Percentiles rank a stretch among this genome's conserved stretches.
phyloP scores from a whole-genome alignment of 192 early-diverging fungal species.

The Pilaira anomala region DNA sequence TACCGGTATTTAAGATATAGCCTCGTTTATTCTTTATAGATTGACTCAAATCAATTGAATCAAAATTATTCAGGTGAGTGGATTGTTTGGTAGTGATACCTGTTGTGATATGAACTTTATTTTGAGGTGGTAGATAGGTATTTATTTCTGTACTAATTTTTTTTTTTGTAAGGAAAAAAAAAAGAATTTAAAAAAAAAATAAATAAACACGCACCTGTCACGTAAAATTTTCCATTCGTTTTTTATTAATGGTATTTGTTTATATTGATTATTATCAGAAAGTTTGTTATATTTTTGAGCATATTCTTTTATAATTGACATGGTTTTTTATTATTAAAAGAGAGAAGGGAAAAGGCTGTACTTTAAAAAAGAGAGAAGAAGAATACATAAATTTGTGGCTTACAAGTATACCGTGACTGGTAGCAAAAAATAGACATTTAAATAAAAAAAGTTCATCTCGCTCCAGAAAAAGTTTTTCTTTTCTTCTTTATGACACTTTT shows the following conservation, averaged over 20 bases:
- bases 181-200: too few species aligned
- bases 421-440: not conserved
- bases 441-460: too few species aligned
- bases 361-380: too few species aligned
- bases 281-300: too few species aligned
- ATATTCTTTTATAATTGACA: too few species aligned
- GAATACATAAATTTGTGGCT: not conserved
- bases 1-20: slow-evolving; percentile 34
- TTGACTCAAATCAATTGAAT: not conserved
- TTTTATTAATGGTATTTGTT: too few species aligned
- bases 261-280: too few species aligned
- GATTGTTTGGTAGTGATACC: not conserved
- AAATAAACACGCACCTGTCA: too few species aligned
- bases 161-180: not conserved
- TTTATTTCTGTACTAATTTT: not conserved
- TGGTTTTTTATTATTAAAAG: too few species aligned
- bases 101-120: not conserved
- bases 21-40: slow-evolving; percentile 8
- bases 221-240: too few species aligned
- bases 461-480: not conserved
- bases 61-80: not conserved
- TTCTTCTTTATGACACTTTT: not conserved
- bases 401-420: not conserved
- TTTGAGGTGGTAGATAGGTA: not conserved
- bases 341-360: too few species aligned